Base-by-base conservation (phyloP, 495 filamentous ascomycete genomes). In the Thermothielavioides terrestris region DNA sequence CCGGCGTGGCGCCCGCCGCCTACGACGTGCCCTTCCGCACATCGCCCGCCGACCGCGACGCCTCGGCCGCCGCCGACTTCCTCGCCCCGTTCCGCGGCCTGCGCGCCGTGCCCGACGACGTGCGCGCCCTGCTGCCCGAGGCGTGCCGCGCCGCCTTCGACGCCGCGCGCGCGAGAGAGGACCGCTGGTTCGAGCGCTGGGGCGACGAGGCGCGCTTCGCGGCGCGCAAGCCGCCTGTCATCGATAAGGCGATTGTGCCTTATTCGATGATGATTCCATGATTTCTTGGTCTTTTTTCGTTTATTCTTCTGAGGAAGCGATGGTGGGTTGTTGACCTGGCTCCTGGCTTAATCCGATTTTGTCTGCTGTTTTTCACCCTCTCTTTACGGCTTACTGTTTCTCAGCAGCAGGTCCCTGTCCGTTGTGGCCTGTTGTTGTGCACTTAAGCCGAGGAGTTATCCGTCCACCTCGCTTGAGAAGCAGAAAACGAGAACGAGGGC, bases 101-200 rank as follows among this genome's bases (percentile, higher is more conserved):
- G 12, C 63, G 75, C 31, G 77, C 75, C 50, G 71, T 89, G 30
- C 66, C 77, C 9, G 74, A 81, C 22, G 85, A 91, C 6, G 76
- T 91, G 49, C 61, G 84, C 30, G 80, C 75, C 9, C 71, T 84
- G 54, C 71, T 95, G 23, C 87, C 86, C 0, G 61, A 77, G 2
- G 84, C 89, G 43, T 88, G 85, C 67, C 78, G 82, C 31, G 64
- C 71, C 26, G 82, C 85, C 0, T 86, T 94, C 34, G 61, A 86
- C 15, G 68, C 77, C 27, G 81, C 86, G 3, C 66, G 81, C 12
- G 62, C 69, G 9, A 66, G 68, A 18, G 86, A 94, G 58, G 64
- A 62, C 37, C 65, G 74, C 38, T 95, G 89, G 89, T 89, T 87
- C 66, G 65, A 62, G 14, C 75, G 66, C 23, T 92, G 86, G 86